Conservation (phyloP, 305 asterid species). For the Fraxinus ornus region DNA sequence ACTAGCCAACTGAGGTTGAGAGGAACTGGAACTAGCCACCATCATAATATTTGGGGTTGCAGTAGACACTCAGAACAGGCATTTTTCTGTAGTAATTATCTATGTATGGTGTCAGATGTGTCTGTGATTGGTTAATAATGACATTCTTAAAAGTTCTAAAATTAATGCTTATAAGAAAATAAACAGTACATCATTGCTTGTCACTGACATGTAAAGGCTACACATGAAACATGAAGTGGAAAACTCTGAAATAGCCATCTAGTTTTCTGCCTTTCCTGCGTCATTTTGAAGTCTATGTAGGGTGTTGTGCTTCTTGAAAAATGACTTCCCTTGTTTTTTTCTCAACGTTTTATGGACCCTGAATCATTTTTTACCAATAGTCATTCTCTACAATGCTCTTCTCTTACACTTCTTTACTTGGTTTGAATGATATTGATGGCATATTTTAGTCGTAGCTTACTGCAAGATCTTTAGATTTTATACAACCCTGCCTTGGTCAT, state of each 20-base stretch:
- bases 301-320: neutral
- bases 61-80: neutral
- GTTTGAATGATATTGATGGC: neutral
- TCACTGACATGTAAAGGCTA: neutral
- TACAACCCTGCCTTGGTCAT: neutral
- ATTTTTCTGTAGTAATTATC: neutral
- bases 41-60: neutral
- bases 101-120: neutral
- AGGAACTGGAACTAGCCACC: neutral
- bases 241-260: neutral
- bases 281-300: neutral
- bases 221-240: neutral
- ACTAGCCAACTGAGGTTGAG: neutral
- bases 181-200: neutral
- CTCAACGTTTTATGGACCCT: neutral
- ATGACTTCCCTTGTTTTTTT: neutral
- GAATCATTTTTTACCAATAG: neutral
- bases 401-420: neutral
- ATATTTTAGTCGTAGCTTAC: neutral
- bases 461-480: neutral
- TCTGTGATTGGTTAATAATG: neutral
- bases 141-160: neutral
- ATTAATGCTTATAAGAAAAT: neutral
- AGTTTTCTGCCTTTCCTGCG: neutral
- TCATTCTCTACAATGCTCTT: neutral